Evolutionary conservation across 169 alveolate genomes (phyloP).

Genomic region (Plasmodium fragile): DNA sequence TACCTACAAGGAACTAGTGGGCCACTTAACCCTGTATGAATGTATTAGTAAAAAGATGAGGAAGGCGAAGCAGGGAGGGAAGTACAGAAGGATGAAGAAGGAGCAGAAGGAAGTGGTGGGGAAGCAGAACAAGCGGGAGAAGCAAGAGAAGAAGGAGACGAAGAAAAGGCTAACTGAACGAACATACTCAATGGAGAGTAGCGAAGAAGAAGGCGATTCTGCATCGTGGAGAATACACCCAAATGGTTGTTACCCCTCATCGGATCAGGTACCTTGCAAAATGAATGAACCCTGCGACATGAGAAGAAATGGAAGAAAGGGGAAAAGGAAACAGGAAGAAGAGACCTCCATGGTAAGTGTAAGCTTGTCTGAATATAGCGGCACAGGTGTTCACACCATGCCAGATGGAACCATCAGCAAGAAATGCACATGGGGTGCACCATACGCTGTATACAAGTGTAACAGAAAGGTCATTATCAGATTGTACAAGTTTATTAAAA

Average conservation of each 20-base stretch:
- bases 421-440: constrained; percentile 51
- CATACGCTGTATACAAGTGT: constrained; percentile 29
- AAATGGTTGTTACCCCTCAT: not conserved
- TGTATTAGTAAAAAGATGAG: not conserved
- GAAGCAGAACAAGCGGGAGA: not conserved
- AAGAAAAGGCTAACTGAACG: not conserved
- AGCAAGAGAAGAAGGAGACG: not conserved
- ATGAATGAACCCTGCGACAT: not conserved
- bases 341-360: not conserved
- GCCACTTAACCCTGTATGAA: constrained; percentile 11
- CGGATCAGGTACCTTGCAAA: not conserved
- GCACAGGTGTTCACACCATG: constrained; percentile 34
- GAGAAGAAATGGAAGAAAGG: not conserved
- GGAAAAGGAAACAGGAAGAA: not conserved
- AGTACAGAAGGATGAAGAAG: not conserved
- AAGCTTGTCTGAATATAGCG: constrained; percentile 21
- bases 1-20: constrained; percentile 3
- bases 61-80: not conserved
- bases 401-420: constrained; percentile 34
- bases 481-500: constrained; percentile 9
- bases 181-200: not conserved
- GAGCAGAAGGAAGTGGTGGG: not conserved
- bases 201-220: not conserved
- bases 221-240: not conserved
- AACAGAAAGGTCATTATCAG: not conserved